Conservation (phyloP, 2,329 filamentous ascomycete genomes). For the Pleurostoma richardsiae region DNA sequence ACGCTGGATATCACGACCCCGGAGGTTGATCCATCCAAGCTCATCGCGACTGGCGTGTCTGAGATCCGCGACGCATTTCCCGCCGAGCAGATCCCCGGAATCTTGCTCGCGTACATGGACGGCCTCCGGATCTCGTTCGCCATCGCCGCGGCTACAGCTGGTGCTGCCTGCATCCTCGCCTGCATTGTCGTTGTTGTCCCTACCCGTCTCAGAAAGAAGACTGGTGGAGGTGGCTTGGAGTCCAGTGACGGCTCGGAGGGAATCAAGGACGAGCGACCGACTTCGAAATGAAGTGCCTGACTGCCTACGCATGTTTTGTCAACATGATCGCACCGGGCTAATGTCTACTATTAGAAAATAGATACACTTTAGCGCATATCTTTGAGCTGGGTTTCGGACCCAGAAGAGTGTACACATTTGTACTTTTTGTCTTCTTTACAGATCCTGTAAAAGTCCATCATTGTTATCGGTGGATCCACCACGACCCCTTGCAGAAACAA, state of each 20-base stretch:
- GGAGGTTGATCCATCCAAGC: constrained; percentile 12
- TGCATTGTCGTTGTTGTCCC: not conserved
- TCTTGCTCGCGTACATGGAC: constrained; percentile 2
- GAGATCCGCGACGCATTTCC: not conserved
- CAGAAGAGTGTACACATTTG: not conserved
- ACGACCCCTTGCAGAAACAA: too few species aligned
- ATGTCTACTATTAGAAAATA: not conserved
- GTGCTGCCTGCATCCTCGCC: not conserved
- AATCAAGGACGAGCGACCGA: not conserved
- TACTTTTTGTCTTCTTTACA: not conserved
- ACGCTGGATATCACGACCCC: constrained; percentile 15
- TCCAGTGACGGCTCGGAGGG: not conserved
- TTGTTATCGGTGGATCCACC: too few species aligned
- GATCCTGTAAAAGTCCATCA: not conserved
- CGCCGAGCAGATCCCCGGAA: not conserved
- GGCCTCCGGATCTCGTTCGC: not conserved
- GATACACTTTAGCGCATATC: not conserved
- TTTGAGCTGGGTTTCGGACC: not conserved
- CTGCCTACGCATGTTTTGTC: not conserved
- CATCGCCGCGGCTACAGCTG: not conserved
- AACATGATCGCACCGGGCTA: not conserved
- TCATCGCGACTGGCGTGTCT: not conserved
- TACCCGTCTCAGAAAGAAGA: not conserved
- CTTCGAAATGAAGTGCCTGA: not conserved
- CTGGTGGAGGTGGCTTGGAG: not conserved